Base-by-base conservation (phyloP, 2,329 filamentous ascomycete species). In the Fusarium metavorans region DNA sequence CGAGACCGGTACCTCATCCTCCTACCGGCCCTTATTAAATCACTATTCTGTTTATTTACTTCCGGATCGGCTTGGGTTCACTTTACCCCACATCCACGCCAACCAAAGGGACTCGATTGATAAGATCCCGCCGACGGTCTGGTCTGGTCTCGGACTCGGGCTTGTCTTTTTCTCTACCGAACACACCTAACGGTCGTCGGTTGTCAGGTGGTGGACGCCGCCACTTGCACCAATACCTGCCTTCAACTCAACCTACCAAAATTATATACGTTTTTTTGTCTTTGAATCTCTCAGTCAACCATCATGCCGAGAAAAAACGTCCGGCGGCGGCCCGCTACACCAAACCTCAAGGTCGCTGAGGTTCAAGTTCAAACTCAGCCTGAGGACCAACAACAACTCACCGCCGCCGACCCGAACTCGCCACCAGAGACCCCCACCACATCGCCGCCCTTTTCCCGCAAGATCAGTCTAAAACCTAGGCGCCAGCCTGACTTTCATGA, bases 361-460 rank as follows among this genome's bases (percentile, higher is more conserved):
- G 35, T 62, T 66, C 72, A 69, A 35, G 35, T 62, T 45, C 72
- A 66, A 59, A 25, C 73, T 61, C 72, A 75, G 60, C 61, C 59
- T 39, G 68, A 75, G 45, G 37, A 56, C 61, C 67, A 78, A 67
- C 80, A 82, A 39, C 75, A 78, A 63, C 71, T 72, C 66, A 77
- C 76, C 76, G 77, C 79, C 79, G 78, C 80, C 74, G 82, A 84
- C 66, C 86, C 85, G 63, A 84, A 85, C 66, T 88, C 86, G 76
- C 86, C 86, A 72, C 86, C 86, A 45, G 84, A 85, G 59, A 87
- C 86, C 45, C 86, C 86, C 61, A 86, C 84, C 45, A 80, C 82
- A 39, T 82, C 82, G 64, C 82, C 83, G 66, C 77, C 79, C 34
- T 78, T 81, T 68, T 75, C 78, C 60, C 82, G 81, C 75, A 82